Percentiles rank a stretch among this genome's conserved stretches.
These are phyloP conservation scores for Didymella keratinophila DNA, from an alignment of 2,329 filamentous ascomycete genomes.

Conservation along the genomic window DNA sequence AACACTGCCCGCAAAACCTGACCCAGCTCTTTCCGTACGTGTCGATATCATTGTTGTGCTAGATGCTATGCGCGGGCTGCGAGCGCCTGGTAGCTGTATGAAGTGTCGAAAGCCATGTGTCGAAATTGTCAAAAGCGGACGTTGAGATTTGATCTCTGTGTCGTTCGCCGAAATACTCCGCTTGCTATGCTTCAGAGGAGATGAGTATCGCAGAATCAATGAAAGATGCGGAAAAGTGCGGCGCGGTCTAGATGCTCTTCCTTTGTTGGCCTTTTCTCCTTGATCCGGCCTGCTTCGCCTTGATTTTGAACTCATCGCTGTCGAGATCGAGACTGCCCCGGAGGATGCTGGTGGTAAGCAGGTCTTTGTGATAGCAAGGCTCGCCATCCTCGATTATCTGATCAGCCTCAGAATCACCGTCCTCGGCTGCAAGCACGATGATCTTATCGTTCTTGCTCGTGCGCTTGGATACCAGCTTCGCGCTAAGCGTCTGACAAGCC, in stretches of 20 bases:
- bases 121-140: background rate
- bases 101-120: background rate
- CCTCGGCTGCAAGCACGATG: slow-evolving; percentile 51
- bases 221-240: background rate
- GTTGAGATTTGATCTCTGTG: background rate
- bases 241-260: slow-evolving; percentile 20
- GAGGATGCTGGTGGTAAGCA: slow-evolving; percentile 55
- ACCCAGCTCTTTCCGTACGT: background rate
- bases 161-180: slow-evolving; percentile 3
- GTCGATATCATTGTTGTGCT: background rate
- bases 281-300: slow-evolving; percentile 5
- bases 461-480: slow-evolving; percentile 41
- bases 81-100: background rate
- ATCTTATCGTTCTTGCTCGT: slow-evolving; percentile 32
- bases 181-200: slow-evolving; percentile 19
- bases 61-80: background rate
- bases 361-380: slow-evolving; percentile 53
- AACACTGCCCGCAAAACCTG: background rate
- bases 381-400: slow-evolving; percentile 44
- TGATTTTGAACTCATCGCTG: slow-evolving; percentile 51
- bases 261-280: slow-evolving; percentile 30
- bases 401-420: slow-evolving; percentile 48
- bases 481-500: slow-evolving; percentile 52
- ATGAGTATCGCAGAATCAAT: background rate
- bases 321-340: slow-evolving; percentile 53